These are phyloP conservation scores for Podospora anserina DNA, from an alignment of 495 filamentous ascomycete species.

Conservation along the genomic window DNA sequence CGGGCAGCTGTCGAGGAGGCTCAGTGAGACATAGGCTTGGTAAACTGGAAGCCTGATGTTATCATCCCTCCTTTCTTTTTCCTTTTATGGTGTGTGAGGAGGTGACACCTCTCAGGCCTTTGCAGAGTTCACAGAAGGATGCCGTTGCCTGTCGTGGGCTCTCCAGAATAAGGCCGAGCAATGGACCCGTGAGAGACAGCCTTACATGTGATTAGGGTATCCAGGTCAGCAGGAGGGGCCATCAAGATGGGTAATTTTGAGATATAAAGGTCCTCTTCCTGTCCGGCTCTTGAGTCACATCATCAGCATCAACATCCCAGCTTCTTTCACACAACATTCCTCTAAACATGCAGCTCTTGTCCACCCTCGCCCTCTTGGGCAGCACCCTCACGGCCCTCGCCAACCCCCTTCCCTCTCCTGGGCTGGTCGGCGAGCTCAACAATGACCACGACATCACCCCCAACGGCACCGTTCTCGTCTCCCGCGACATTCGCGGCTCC, in stretches of 20 bases:
- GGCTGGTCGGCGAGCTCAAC: not conserved
- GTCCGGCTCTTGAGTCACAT: not conserved
- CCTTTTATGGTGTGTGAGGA: not conserved
- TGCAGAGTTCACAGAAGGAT: not conserved
- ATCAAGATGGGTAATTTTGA: not conserved
- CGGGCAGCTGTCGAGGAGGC: not conserved
- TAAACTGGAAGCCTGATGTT: not conserved
- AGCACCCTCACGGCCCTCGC: constrained; percentile 2
- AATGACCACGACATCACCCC: not conserved
- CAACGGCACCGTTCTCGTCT: not conserved
- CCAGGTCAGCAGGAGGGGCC: no score
- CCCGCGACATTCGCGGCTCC: not conserved
- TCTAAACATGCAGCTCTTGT: constrained; percentile 1
- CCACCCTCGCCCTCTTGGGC: constrained; percentile 6
- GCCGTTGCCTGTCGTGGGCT: not conserved
- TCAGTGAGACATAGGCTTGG: not conserved
- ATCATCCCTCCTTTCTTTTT: not conserved
- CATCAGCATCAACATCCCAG: not conserved
- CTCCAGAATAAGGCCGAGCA: not conserved
- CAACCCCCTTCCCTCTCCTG: not conserved
- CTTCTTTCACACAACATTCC: not conserved
- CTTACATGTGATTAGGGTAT: not conserved
- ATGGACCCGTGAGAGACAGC: not conserved
- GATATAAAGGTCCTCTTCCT: not conserved
- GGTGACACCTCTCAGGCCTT: not conserved